Percentiles rank a stretch among this genome's conserved stretches.
These are phyloP conservation scores for Phycomyces blakesleeanus DNA, from an alignment of 192 early-diverging fungal genomes.

Conservation along the genomic window DNA sequence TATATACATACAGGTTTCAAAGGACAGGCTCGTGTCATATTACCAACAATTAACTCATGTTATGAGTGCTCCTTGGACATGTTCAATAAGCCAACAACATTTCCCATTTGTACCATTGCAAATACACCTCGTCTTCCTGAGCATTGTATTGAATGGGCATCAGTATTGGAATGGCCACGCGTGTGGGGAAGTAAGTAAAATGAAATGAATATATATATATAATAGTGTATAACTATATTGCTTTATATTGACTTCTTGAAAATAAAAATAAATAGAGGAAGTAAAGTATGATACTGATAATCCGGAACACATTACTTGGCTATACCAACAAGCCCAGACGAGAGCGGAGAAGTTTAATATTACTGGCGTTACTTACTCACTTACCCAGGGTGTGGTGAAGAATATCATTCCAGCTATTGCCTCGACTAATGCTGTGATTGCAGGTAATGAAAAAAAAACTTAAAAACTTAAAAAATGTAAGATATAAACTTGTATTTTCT, in stretches of 20 bases:
- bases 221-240: too few species aligned
- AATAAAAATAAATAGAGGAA: constrained; percentile 28
- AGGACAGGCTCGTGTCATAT: constrained; percentile 89
- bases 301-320: constrained; percentile 73
- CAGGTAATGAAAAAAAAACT: too few species aligned
- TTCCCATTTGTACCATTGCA: constrained; percentile 97
- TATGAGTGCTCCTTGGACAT: constrained; percentile 96
- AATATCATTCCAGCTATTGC: constrained; percentile 98
- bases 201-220: too few species aligned
- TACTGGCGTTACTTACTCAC: constrained; percentile 79
- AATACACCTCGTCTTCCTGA: constrained; percentile 97
- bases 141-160: constrained; percentile 98
- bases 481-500: too few species aligned
- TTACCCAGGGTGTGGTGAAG: constrained; percentile 97
- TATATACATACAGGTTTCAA: constrained; percentile 65
- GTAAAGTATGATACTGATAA: constrained; percentile 74
- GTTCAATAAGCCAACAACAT: constrained; percentile 84
- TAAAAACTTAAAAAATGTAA: too few species aligned
- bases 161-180: constrained; percentile 88
- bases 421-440: constrained; percentile 81
- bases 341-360: constrained; percentile 85
- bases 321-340: constrained; percentile 58
- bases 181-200: constrained; percentile 35
- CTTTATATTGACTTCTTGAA: too few species aligned
- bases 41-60: constrained; percentile 83